Evolutionary conservation across 192 early-diverging fungal species (phyloP), one percentile per base, ranked within the genome.

Genomic region (Rhizophagus clarus): DNA sequence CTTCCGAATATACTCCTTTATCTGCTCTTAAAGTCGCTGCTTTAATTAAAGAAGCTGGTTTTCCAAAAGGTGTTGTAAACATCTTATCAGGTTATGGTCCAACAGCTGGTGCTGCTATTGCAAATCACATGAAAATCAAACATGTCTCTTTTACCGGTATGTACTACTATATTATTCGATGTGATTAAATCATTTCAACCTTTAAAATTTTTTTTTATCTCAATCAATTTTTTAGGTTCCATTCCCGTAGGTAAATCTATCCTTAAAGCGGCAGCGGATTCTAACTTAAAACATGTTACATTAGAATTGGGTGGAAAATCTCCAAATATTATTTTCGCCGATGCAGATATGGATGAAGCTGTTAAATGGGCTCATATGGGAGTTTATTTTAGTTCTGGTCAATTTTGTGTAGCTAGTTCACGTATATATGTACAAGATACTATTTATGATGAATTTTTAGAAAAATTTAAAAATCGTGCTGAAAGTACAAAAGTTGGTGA

Each of bases 281-380:
- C 84, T 75, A 89, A 90, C 45, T 85, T 93, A 76, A 96, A 96
- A 86, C 90, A 92, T 49, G 86, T 95, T 45, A 92, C 91, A 0
- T 83, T 97, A n/a, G 96, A 97, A 87, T 89, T 97, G 0, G 96
- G 93, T 70, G 96, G 96, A 47, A 97, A 97, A 85, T 94, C 93
- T 56, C 94, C 95, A n/a, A 88, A 89, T 81, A 85, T 94, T 29
- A 88, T 96, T 61, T 94, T 95, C 85, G 90, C 82, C 31, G 95
- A 96, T 87, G 89, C 90, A 40, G 87, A 95, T 82, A 74, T 95
- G n/a, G 91, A 95, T 31, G 82, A 92, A 72, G 92, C 93, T 4
- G 87, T 96, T 31, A 83, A 85, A 67, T 92, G 90, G 63, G 84
- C 90, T n/a, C 83, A 95, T 80, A 83, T 85, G 11, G 89, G 89